Base-by-base conservation (phyloP, 1,139 yeast species). In the Spathaspora sp. region DNA sequence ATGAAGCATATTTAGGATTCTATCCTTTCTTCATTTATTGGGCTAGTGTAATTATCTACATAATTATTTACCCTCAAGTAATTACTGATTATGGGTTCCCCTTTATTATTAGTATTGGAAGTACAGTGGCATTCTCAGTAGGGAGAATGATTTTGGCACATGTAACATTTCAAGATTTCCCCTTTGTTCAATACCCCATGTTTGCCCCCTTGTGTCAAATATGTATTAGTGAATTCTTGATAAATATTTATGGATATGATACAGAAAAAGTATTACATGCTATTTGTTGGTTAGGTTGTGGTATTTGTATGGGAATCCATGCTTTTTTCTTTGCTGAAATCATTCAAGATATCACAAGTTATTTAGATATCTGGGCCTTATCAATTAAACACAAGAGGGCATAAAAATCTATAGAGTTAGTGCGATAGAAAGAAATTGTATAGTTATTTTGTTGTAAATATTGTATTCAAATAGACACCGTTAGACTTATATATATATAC, bases 101-200 rank as follows among this genome's bases (percentile, higher is more conserved):
- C 8, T 74, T 85, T 55, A 68, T 84, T 26, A 60, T 88, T 33
- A 77, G 89, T 2, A 79, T 86, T 53, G 97, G 97, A 3, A 74
- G 86, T 34, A 76, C 88, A 1, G 70, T 86, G 57, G 97, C 98
- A 0, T 86, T 89, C 58, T 74, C 82, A 1, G 97, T 91, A 17
- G 98, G 98, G 4, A 80, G 95, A 61, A 89, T 91, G 56, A 91
- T 91, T 58, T 75, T 88, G 49, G 95, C 90, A 2, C 97, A 91
- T 65, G 81, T 91, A 58, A 89, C 97, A 0, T 68, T 78, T 47
- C 96, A 89, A 60, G 59, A 68, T 2, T 91, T 87, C 74, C 98
- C 98, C 43, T 68, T 74, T 63, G 56, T 77, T 50, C 88, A 89
- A 51, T 77, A 84, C 26, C 89, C 96, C 38, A 77, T 84, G 76